Evolutionary conservation across 176 grass and related monocot species (phyloP).

Genomic region (Carex cristatella): DNA sequence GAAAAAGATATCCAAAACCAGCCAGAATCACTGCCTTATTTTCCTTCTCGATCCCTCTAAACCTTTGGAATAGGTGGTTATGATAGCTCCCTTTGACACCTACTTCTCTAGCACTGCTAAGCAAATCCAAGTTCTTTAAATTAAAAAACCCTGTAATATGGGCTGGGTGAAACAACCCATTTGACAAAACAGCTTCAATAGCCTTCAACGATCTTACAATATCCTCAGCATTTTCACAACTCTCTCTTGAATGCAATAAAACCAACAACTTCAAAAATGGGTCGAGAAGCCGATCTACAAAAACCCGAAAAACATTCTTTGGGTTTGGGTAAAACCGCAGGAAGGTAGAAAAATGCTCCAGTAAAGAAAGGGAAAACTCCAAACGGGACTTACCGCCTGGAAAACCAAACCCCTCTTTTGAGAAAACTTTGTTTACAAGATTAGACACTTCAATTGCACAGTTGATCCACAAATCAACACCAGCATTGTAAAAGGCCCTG

Average conservation of each 20-base stretch:
- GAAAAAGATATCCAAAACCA: slow-evolving; percentile 79
- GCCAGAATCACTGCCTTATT: slow-evolving; percentile 78
- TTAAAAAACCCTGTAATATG: slow-evolving; percentile 84
- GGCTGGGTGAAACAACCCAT: slow-evolving; percentile 71
- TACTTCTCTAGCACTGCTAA: slow-evolving; percentile 31
- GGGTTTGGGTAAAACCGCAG: slow-evolving; percentile 77
- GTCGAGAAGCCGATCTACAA: slow-evolving; percentile 69
- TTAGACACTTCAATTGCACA: slow-evolving; percentile 55
- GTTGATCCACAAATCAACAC: slow-evolving; percentile 70
- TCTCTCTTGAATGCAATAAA: slow-evolving; percentile 66
- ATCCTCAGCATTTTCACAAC: slow-evolving; percentile 29
- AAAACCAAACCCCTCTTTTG: slow-evolving; percentile 35
- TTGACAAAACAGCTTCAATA: slow-evolving; percentile 80
- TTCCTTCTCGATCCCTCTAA: slow-evolving; percentile 68
- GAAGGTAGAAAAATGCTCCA: slow-evolving; percentile 71
- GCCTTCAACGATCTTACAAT: slow-evolving; percentile 37
- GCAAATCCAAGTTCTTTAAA: slow-evolving; percentile 49
- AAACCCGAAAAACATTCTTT: slow-evolving; percentile 79
- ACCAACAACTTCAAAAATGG: slow-evolving; percentile 71
- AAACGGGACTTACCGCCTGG: slow-evolving; percentile 22
- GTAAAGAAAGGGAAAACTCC: slow-evolving; percentile 49
- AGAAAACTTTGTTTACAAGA: slow-evolving; percentile 55
- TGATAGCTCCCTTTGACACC: slow-evolving; percentile 81
- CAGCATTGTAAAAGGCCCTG: slow-evolving; percentile 76
- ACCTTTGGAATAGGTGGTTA: slow-evolving; percentile 72